phyloP scores from a whole-genome alignment of 2,329 filamentous ascomycete species.

The Massarina eburnea region DNA sequence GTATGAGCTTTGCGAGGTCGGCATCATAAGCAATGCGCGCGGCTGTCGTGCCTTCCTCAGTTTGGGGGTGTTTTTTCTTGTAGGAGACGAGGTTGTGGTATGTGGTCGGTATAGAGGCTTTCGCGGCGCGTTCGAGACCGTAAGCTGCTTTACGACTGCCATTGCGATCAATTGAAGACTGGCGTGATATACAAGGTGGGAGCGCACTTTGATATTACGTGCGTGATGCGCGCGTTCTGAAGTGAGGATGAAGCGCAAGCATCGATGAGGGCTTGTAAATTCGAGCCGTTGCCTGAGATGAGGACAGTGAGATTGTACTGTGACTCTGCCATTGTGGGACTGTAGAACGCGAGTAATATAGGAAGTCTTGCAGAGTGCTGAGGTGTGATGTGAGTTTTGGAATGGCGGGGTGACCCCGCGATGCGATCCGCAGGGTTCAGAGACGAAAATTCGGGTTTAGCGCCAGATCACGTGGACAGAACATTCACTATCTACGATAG shows the following conservation, averaged over 20 bases:
- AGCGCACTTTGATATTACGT: conserved; percentile 59
- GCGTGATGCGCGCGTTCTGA: conserved; percentile 57
- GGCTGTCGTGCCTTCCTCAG: conserved; percentile 48
- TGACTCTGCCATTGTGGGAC: conserved; percentile 12
- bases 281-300: conserved; percentile 65
- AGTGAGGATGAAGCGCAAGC: conserved; percentile 53
- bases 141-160: conserved; percentile 58
- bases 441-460: too few species aligned
- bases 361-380: too few species aligned
- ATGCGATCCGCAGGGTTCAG: too few species aligned
- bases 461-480: too few species aligned
- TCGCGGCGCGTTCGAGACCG: conserved; percentile 62
- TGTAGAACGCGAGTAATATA: too few species aligned
- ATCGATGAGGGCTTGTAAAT: conserved; percentile 76
- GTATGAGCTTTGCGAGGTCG: conserved; percentile 69
- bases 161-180: neutral
- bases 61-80: conserved; percentile 63
- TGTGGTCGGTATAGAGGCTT: conserved; percentile 67
- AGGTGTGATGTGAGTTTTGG: too few species aligned
- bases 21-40: conserved; percentile 72
- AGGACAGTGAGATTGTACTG: conserved; percentile 64
- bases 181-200: neutral
- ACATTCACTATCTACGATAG: too few species aligned
- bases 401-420: too few species aligned
- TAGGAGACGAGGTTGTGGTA: conserved; percentile 82